A percentile compares a stretch with the other conserved stretches of the same genome.
phyloP scores from a whole-genome alignment of 2,329 filamentous ascomycete species.

The Penicillium janthinellum region DNA sequence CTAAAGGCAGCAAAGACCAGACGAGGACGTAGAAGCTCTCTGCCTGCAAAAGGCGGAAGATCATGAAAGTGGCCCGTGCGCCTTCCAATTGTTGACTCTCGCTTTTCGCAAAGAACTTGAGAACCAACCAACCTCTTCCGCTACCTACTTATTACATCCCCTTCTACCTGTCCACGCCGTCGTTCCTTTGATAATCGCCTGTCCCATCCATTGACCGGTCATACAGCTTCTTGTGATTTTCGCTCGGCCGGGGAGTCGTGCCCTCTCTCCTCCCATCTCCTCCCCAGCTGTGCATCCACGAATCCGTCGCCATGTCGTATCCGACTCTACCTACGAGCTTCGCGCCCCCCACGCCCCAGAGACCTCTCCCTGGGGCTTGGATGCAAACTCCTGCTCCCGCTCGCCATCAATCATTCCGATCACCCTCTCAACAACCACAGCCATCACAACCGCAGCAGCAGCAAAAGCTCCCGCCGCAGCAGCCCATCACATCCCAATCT shows the following conservation, averaged over 20 bases:
- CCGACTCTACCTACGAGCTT: constrained; percentile 37
- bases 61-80: constrained; percentile 37
- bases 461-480: constrained; percentile 5
- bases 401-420: constrained; percentile 31
- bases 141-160: constrained; percentile 9
- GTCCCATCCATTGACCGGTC: constrained; percentile 8
- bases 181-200: neutral
- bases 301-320: constrained; percentile 43
- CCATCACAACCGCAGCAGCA: constrained; percentile 6
- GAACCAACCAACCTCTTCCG: constrained; percentile 14
- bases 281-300: constrained; percentile 13
- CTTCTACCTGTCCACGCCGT: neutral
- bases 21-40: neutral
- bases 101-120: constrained; percentile 24
- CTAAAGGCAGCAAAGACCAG: neutral
- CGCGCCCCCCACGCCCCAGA: constrained; percentile 38
- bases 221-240: constrained; percentile 15
- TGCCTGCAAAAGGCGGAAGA: constrained; percentile 24
- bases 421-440: constrained; percentile 10
- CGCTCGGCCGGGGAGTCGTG: constrained; percentile 22
- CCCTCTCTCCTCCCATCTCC: constrained; percentile 20
- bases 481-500: constrained; percentile 27
- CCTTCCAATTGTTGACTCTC: constrained; percentile 28
- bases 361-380: constrained; percentile 46
- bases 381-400: constrained; percentile 44